Evolutionary conservation across 805 yeast genomes (phyloP).

Genomic region (Sugiyamaella qingdaonensis): DNA sequence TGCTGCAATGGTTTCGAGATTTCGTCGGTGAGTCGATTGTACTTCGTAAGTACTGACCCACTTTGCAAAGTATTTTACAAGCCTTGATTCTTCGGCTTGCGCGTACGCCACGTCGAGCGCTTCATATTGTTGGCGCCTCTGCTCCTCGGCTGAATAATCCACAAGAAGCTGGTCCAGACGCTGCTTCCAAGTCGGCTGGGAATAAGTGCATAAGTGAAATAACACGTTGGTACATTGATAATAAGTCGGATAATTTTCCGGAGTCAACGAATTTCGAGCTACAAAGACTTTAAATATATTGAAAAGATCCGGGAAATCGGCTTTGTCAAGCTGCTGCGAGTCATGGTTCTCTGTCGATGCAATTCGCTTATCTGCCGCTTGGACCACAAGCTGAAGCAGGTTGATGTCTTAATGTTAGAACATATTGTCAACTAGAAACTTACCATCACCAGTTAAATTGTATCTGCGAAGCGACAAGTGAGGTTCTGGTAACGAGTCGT

Average conservation of each 20-base stretch:
- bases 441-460: neutral
- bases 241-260: conserved; percentile 11
- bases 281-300: conserved; percentile 14
- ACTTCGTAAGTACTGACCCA: neutral
- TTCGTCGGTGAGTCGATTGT: neutral
- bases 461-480: conserved; percentile 2
- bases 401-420: conserved; percentile 14
- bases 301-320: conserved; percentile 19
- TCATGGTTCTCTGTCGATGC: neutral
- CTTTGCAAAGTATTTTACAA: neutral
- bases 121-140: neutral
- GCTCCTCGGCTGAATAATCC: conserved; percentile 11
- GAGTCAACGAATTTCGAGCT: conserved; percentile 11
- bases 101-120: neutral
- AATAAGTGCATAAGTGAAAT: conserved; percentile 16
- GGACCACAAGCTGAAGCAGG: conserved; percentile 17
- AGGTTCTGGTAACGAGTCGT: conserved; percentile 1
- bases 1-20: conserved; percentile 4
- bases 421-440: neutral
- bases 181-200: conserved; percentile 16
- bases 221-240: conserved; percentile 17
- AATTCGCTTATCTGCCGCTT: conserved; percentile 17
- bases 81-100: neutral
- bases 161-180: conserved; percentile 15
- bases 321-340: neutral